A percentile compares a stretch with the other conserved stretches of the same genome.
Conservation (phyloP, 768 basidiomycete genomes). For the Psilocybe tampanensis region DNA sequence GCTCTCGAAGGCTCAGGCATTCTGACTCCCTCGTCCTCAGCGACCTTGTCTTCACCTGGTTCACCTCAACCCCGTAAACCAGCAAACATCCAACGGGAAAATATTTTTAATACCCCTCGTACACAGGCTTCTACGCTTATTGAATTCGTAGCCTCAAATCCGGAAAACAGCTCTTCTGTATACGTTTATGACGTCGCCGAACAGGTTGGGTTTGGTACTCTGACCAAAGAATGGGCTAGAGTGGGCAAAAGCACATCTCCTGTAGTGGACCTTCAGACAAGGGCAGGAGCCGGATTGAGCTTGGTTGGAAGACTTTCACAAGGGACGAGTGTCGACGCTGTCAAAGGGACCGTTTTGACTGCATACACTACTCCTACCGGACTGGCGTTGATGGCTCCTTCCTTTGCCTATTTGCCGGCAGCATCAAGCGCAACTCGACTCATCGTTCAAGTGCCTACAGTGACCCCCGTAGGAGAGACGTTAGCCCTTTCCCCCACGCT, state of each 20-base stretch:
- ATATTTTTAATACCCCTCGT: constrained; percentile 43
- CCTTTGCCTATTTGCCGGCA: constrained; percentile 71
- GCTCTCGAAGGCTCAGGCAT: constrained; percentile 21
- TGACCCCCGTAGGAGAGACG: constrained; percentile 62
- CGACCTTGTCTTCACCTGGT: constrained; percentile 41
- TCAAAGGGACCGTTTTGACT: constrained; percentile 62
- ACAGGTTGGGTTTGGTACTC: constrained; percentile 78
- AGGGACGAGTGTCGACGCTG: constrained; percentile 71
- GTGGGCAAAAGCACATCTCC: constrained; percentile 44
- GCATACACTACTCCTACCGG: constrained; percentile 86
- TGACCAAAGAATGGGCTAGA: constrained; percentile 68
- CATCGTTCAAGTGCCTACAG: constrained; percentile 82
- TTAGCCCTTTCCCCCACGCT: constrained; percentile 81
- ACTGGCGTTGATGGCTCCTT: constrained; percentile 79
- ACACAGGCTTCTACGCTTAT: constrained; percentile 63
- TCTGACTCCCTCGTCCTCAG: constrained; percentile 40
- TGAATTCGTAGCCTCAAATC: constrained; percentile 67
- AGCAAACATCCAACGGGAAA: constrained; percentile 24
- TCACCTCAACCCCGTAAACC: constrained; percentile 32
- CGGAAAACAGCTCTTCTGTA: constrained; percentile 60
- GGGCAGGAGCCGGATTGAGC: constrained; percentile 81
- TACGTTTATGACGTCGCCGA: constrained; percentile 86
- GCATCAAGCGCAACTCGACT: constrained; percentile 67
- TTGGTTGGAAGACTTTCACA: constrained; percentile 81
- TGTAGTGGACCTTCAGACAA: constrained; percentile 75